Base-by-base conservation (phyloP, 1,139 yeast species). In the Blastobotrys aristatus region DNA sequence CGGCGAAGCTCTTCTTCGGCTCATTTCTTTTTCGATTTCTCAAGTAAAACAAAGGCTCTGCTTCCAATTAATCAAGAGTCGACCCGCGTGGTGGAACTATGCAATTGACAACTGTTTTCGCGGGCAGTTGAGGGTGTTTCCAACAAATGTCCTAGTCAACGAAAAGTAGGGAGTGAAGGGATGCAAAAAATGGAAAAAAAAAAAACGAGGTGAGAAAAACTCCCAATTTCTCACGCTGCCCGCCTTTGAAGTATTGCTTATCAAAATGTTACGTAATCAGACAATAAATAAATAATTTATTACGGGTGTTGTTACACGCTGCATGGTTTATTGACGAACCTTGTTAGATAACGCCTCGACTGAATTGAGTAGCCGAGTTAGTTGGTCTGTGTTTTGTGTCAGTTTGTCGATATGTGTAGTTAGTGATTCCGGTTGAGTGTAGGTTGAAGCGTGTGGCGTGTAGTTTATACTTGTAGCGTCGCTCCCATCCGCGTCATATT, bases 391-490 rank as follows among this genome's bases (percentile, higher is more conserved):
- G 20, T 42, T 42, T 21, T 42, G 40, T 5, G 17, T 13, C 27
- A 42, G 34, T 14, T 42, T 42, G 14, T 13, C 13, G 4, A 36
- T 13, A 29, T 42, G 46, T 2, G 10, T n/a, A 2, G 3, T 11
- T 7, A 42, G 20, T 26, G 18, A 17, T n/a, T 5, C 14, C 14
- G 4, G 32, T 17, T n/a, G 17, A 18, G 10, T 39, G n/a, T n/a
- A n/a, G 32, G 26, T 14, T 13, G 29, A 31, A 2, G 18, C 3
- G 11, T 3, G 20, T 2, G 40, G 46, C 27, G 34, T 22, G 24
- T 42, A 42, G 21, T 42, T 34, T 3, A 42, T 21, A 26, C 33
- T 40, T 3, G 24, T 34, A 17, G 31, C 26, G 6, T 27, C 22
- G 27, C 27, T 34, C 3, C 7, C 18, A 8, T 39, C 24, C 6